Base-by-base conservation (phyloP, 1,284 basidiomycete genomes). In the Wallemia mellicola region DNA sequence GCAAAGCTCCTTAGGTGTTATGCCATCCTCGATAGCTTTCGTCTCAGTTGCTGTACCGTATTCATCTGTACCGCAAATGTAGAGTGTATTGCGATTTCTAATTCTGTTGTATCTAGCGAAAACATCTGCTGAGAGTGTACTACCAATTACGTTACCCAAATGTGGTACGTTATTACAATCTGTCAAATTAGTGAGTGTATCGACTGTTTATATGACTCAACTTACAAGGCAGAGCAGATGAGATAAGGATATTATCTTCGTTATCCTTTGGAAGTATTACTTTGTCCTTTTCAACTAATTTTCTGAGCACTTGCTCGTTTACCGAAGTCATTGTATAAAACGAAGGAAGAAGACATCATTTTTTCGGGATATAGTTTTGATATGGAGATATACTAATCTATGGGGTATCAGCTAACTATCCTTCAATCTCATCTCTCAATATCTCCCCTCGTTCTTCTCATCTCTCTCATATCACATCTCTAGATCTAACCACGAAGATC, bases 41-140 rank as follows among this genome's bases (percentile, higher is more conserved):
- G 91, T 96, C 75, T 98, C 92, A 1, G 94, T 95, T 0, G 92
- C 92, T 1, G 92, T 99, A 28, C 92, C 92, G 67, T 99, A 99
- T 71, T 99, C 92, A 69, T 99, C 92, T 2, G 94, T 98, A 57
- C 94, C 94, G 70, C 94, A 99, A 63, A 98, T 78, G 70, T 67
- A 71, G 64, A 72, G 67, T 19, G 73, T 71, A 54, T 72, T 73
- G 58, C 72, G 66, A 65, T 76, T 76, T 59, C 72, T 65, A 15
- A 69, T 68, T 63, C 85, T 66, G 58, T 70, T 71, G 67, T 75
- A 95, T 76, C 92, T 77, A 64, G 89, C 91, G 71, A 85, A 98
- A 38, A 96, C 91, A 70, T 99, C 94, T 9, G 92, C 91, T 65
- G 88, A 92, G 38, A 96, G 76, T 15, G 81, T 85, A 65, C 86